Conservation (phyloP, 768 basidiomycete species). For the Boletus barrowsii region DNA sequence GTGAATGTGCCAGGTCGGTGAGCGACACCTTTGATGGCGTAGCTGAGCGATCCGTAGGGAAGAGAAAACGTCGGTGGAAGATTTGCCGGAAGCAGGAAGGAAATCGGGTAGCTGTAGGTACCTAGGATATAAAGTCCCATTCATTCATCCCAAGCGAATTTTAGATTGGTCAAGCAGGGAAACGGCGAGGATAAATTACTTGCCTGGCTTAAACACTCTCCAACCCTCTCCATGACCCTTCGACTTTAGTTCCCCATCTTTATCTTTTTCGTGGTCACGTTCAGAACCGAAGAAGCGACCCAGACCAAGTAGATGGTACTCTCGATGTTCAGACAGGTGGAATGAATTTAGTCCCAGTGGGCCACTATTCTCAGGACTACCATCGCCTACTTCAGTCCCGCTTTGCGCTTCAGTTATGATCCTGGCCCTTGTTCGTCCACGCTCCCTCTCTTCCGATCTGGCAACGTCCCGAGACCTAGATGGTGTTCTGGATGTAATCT, state of each 20-base stretch:
- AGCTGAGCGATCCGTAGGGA: constrained; percentile 72
- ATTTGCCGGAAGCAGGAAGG: constrained; percentile 78
- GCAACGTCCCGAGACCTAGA: constrained; percentile 29
- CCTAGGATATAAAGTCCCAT: constrained; percentile 43
- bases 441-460: constrained; percentile 32
- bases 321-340: constrained; percentile 7
- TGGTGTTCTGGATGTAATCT: constrained; percentile 14
- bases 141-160: not conserved
- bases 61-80: constrained; percentile 78
- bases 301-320: constrained; percentile 29
- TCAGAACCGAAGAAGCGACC: constrained; percentile 31
- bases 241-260: constrained; percentile 26
- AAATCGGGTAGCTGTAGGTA: constrained; percentile 93
- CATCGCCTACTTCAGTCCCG: not conserved
- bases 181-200: constrained; percentile 13
- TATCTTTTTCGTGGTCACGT: constrained; percentile 13
- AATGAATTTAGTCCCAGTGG: not conserved
- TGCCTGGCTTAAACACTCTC: constrained; percentile 91
- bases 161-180: not conserved
- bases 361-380: not conserved
- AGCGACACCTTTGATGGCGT: constrained; percentile 77
- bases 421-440: constrained; percentile 23
- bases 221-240: constrained; percentile 54
- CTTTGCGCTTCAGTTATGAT: not conserved
- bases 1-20: constrained; percentile 87